phyloP scores from a whole-genome alignment of 805 yeast species.

The Candida bentonensis region DNA sequence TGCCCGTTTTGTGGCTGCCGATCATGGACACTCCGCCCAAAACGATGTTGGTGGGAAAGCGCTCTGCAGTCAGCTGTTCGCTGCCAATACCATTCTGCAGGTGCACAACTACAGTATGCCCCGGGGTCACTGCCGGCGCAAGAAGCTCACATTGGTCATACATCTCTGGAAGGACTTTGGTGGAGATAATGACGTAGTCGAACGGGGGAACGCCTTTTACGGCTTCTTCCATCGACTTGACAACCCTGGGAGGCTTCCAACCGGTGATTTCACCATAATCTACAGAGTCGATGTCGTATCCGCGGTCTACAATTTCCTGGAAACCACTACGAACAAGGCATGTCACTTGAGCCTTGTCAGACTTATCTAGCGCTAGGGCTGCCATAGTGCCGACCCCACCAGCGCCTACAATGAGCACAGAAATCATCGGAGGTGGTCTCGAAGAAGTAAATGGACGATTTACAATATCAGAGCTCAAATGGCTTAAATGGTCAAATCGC shows the following conservation, averaged over 20 bases:
- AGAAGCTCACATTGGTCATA: slow-evolving; percentile 37
- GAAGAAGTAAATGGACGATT: too few relatives aligned
- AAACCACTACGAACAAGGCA: slow-evolving; percentile 55
- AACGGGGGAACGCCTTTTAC: slow-evolving; percentile 24
- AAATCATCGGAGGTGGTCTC: too few relatives aligned
- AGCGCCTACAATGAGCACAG: slow-evolving; percentile 55
- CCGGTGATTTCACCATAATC: slow-evolving; percentile 43
- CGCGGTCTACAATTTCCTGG: slow-evolving; percentile 33
- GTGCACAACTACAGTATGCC: slow-evolving; percentile 36
- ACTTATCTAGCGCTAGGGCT: slow-evolving; percentile 43
- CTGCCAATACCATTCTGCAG: slow-evolving; percentile 57
- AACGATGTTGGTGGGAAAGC: slow-evolving; percentile 36
- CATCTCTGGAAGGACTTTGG: slow-evolving; percentile 56
- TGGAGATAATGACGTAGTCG: slow-evolving; percentile 47
- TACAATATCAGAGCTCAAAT: too few relatives aligned
- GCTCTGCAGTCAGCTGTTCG: slow-evolving; percentile 38
- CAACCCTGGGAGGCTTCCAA: slow-evolving; percentile 38
- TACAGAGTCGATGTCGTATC: slow-evolving; percentile 45
- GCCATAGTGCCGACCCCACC: slow-evolving; percentile 82
- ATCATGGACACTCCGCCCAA: slow-evolving; percentile 53
- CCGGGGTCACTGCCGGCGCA: slow-evolving; percentile 34
- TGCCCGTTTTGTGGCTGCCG: slow-evolving; percentile 41
- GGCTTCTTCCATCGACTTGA: slow-evolving; percentile 31
- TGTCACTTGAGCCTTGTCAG: slow-evolving; percentile 39
- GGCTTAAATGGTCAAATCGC: too few relatives aligned